phyloP scores from a whole-genome alignment of 75 land plant species.

The Larix kaempferi region DNA sequence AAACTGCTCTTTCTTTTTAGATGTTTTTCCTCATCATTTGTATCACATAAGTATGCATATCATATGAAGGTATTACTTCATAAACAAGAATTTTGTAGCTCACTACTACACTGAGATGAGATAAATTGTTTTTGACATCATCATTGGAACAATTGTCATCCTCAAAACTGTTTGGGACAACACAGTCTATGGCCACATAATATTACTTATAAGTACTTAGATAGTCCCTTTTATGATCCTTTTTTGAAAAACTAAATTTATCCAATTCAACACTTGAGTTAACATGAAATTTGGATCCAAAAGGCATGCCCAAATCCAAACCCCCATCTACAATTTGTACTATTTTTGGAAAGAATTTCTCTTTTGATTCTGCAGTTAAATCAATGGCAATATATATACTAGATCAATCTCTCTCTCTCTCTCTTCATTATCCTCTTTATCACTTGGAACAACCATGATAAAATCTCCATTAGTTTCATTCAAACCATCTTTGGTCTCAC shows the following conservation, averaged over 20 bases:
- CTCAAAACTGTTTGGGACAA: slow-evolving; percentile 45
- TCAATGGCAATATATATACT: background rate
- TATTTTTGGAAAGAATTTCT: background rate
- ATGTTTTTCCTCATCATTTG: background rate
- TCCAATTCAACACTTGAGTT: background rate
- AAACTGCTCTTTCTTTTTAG: background rate
- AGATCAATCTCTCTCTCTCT: background rate
- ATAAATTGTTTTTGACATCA: background rate
- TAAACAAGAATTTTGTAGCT: background rate
- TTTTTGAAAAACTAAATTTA: background rate
- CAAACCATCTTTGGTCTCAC: background rate
- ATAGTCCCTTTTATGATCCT: background rate
- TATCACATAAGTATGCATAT: background rate
- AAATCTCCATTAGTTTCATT: background rate
- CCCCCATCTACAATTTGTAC: background rate
- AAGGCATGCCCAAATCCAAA: background rate
- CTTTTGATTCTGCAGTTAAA: background rate
- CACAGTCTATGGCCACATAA: slow-evolving; percentile 5
- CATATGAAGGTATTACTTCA: background rate
- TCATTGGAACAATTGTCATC: slow-evolving; percentile 8
- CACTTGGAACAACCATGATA: background rate
- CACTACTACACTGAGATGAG: too few species aligned
- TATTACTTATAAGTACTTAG: background rate
- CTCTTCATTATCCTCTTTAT: background rate
- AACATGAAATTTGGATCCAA: background rate